Evolutionary conservation across 2,329 filamentous ascomycete genomes (phyloP), one percentile per base, ranked within the genome.

Genomic region (Phoma sp.): DNA sequence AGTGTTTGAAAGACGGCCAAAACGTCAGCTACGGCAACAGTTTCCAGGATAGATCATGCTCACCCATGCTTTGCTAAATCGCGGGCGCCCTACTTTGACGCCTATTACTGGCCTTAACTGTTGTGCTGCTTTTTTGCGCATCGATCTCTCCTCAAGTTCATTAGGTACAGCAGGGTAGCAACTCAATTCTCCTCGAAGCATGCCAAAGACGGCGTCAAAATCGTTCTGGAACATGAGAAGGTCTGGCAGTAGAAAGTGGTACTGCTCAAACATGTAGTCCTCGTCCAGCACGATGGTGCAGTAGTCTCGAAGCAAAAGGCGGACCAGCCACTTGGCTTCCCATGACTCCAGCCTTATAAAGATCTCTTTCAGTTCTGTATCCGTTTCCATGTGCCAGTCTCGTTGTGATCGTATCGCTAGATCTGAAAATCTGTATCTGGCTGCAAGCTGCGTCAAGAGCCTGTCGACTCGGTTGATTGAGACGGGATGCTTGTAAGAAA

Each of bases 271-370:
- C 0, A 91, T 75, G 17, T 83, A 72, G 1, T 73, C 61, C 25
- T 81, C 77, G 21, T 92, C 85, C 1, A 96, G 68, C 1, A 82
- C 71, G 0, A 93, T 79, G 0, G 89, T 88, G n/a, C 83, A 80
- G 55, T 88, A 90, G 59, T 88, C 84, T 69, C 96, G 95, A 25
- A 96, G 78, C 6, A 96, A 80, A 27, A 97, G 78, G 3, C 93
- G 84, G 82, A 90, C 90, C 10, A 96, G 81, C 93, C 93, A 97
- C 76, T 96, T 96, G 4, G 88, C 89, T 69, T 96, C 90, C 80
- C 80, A 79, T 3, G 90, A 84, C 40, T 71, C 65, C 2, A 70
- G 52, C 25, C 62, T 62, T 24, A 40, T 83, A 81, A 49, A 92
- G 78, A 15, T 63, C 1, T 65, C 51, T 19, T 63, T 64, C 13